Evolutionary conservation across 176 grass and related monocot species (phyloP), one percentile per base, ranked within the genome.

Genomic region (Carex parvula): DNA sequence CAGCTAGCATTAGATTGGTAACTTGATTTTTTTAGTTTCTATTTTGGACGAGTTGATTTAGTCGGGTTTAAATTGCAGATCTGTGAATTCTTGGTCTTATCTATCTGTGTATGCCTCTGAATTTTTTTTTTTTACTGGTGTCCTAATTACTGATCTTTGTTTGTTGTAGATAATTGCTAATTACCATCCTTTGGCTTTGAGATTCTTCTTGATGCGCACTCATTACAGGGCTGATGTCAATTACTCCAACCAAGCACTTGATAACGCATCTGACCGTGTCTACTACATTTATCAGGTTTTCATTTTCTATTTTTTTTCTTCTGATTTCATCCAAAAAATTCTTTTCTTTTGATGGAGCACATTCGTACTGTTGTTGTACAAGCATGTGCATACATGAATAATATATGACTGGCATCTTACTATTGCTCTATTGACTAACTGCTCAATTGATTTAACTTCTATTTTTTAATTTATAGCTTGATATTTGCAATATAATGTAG

Each of bases 221-320:
- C 97, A 99, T 82, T 99, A 99, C 67, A 89, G 90, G 65, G 84
- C 91, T 16, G 97, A 99, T 79, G 93, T 95, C 60, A 99, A 99
- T 71, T 88, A 96, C 59, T 96, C 97, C 59, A 93, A 91, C 68
- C 85, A 79, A 64, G 87, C 85, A 24, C 79, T 99, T 24, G 74
- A 80, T 32, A 84, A 67, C 44, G 91, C 91, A 64, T 99, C 93
- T 67, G 93, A 92, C 73, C 90, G 97, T 44, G 90, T 92, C 0
- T 99, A 88, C 79, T 99, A 99, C 78, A 92, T 99, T 83, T 99
- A 89, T 84, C 97, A 96, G 93, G 97, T 99, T 60, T n/a, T 66
- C 3, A 67, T 35, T 85, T 83, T 21, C 4, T 80, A 55, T 14
- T 44, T 65, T 44, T 64, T 67, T 53, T 65, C 24, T 3, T 69